Evolutionary conservation across 768 basidiomycete species (phyloP).

Genomic region (Russula olivacea): DNA sequence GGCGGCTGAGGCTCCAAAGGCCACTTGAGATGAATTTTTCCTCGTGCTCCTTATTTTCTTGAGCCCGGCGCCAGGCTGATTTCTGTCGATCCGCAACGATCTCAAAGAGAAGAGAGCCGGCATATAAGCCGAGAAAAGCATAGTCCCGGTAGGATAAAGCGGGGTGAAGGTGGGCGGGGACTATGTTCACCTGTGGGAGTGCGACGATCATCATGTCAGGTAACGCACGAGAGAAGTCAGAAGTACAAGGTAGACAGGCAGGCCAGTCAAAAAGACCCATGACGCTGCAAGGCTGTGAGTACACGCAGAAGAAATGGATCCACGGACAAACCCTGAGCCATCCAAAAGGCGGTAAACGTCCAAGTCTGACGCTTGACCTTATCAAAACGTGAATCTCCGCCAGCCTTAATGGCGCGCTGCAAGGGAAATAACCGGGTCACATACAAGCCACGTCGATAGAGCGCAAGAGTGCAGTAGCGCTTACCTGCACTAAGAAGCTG

Average conservation of each 20-base stretch:
- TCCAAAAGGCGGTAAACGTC: conserved; percentile 55
- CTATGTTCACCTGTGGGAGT: conserved; percentile 39
- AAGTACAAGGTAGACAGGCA: conserved; percentile 57
- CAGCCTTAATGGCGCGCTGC: conserved; percentile 45
- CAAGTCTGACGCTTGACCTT: conserved; percentile 44
- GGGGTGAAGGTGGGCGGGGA: conserved; percentile 47
- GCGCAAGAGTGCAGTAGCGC: conserved; percentile 20
- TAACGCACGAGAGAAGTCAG: background rate
- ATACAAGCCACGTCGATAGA: background rate
- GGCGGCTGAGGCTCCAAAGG: conserved; percentile 60
- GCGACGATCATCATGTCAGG: background rate
- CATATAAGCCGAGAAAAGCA: conserved; percentile 47
- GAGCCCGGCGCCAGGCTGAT: conserved; percentile 50
- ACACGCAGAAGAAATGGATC: background rate
- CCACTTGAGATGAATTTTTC: conserved; percentile 53
- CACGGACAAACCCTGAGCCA: conserved; percentile 45
- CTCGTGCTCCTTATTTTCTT: conserved; percentile 57
- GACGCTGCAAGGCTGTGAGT: conserved; percentile 37
- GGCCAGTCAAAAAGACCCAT: conserved; percentile 52
- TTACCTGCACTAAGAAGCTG: conserved; percentile 48
- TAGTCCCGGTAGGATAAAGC: conserved; percentile 51
- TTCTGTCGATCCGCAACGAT: conserved; percentile 63
- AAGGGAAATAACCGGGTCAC: background rate
- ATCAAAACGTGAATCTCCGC: conserved; percentile 63
- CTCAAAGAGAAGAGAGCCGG: conserved; percentile 54